These are phyloP conservation scores for Monilinia aucupariae DNA, from an alignment of 2,329 filamentous ascomycete species.

Conservation along the genomic window DNA sequence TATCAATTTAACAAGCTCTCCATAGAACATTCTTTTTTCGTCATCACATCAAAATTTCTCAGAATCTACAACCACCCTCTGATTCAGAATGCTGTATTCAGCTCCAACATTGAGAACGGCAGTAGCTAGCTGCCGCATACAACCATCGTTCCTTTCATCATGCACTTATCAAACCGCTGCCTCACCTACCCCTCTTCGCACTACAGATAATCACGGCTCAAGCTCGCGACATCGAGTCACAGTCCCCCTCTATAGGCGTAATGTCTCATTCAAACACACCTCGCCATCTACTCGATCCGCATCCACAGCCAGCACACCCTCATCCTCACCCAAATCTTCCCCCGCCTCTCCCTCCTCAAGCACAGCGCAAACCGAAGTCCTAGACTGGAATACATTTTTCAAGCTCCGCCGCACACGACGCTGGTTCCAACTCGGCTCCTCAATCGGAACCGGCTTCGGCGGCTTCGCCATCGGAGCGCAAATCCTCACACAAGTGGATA, in stretches of 20 bases:
- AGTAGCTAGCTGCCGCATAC: slow-evolving; percentile 33
- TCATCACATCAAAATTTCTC: slow-evolving; percentile 12
- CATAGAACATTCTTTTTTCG: neutral
- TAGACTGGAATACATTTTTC: slow-evolving; percentile 93
- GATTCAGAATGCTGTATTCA: slow-evolving; percentile 31
- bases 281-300: slow-evolving; percentile 19
- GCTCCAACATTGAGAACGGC: slow-evolving; percentile 32
- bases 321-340: slow-evolving; percentile 13
- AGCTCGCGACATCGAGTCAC: slow-evolving; percentile 25
- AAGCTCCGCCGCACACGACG: slow-evolving; percentile 79
- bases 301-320: slow-evolving; percentile 23
- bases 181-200: slow-evolving; percentile 23
- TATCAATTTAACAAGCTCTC: slow-evolving; percentile 8
- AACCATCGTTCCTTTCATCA: slow-evolving; percentile 29
- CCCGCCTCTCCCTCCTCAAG: slow-evolving; percentile 12
- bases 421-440: slow-evolving; percentile 75
- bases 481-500: slow-evolving; percentile 63
- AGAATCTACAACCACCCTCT: neutral
- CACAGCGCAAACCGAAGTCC: slow-evolving; percentile 18
- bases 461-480: slow-evolving; percentile 58
- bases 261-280: slow-evolving; percentile 28
- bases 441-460: slow-evolving; percentile 57
- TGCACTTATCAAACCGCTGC: slow-evolving; percentile 27
- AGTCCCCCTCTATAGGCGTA: slow-evolving; percentile 29
- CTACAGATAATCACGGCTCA: slow-evolving; percentile 3